phyloP scores from a whole-genome alignment of 345 rosid species.

The Citropsis articulata region DNA sequence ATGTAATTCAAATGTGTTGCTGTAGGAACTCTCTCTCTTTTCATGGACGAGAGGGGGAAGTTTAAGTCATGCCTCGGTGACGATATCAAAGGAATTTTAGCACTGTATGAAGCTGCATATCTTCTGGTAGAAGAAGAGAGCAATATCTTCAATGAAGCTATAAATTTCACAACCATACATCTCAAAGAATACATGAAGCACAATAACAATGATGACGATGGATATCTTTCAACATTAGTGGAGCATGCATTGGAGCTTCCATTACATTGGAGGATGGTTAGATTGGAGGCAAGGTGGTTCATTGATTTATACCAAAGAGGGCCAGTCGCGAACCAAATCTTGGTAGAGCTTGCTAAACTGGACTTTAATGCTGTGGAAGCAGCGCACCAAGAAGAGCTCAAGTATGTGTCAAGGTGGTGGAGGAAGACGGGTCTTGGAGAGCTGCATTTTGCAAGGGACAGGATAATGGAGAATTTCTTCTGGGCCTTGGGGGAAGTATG shows the following conservation, averaged over 20 bases:
- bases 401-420: slow-evolving; percentile 44
- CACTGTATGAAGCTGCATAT: slow-evolving; percentile 26
- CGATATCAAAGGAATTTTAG: slow-evolving; percentile 10
- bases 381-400: slow-evolving; percentile 39
- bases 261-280: slow-evolving; percentile 39
- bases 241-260: slow-evolving; percentile 35
- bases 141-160: slow-evolving; percentile 11
- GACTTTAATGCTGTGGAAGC: slow-evolving; percentile 45
- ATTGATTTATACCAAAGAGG: slow-evolving; percentile 25
- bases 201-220: background rate
- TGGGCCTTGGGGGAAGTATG: slow-evolving; percentile 28
- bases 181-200: slow-evolving; percentile 1
- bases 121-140: slow-evolving; percentile 14
- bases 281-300: slow-evolving; percentile 52
- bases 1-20: background rate
- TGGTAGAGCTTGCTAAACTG: slow-evolving; percentile 42
- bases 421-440: slow-evolving; percentile 20
- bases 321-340: slow-evolving; percentile 12
- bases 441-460: slow-evolving; percentile 36
- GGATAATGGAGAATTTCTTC: slow-evolving; percentile 34
- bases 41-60: slow-evolving; percentile 12
- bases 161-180: slow-evolving; percentile 11
- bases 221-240: slow-evolving; percentile 19
- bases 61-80: background rate
- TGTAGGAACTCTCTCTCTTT: slow-evolving; percentile 12